A percentile compares a stretch with the other conserved stretches of the same genome.
Conservation (phyloP, 169 alveolate species). For the Theileria orientalis region DNA sequence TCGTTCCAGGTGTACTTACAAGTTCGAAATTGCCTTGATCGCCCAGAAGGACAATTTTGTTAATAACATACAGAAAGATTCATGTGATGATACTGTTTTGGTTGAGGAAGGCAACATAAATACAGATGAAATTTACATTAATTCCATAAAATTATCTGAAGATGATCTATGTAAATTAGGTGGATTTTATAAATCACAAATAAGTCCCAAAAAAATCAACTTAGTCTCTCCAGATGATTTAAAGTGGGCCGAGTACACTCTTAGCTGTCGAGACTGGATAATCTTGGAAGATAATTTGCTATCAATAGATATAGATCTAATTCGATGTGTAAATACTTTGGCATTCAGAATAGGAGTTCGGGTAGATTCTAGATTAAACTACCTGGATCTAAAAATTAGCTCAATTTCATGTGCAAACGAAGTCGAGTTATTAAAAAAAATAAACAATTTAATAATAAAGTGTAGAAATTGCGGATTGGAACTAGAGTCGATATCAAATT, state of each 20-base stretch:
- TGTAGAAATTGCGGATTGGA: conserved; percentile 31
- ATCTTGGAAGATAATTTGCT: background rate
- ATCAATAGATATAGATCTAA: background rate
- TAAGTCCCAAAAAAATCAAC: background rate
- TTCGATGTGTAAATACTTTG: background rate
- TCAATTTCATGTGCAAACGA: background rate
- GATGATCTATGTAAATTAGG: background rate
- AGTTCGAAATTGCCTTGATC: background rate
- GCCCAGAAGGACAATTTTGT: background rate
- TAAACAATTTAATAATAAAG: background rate
- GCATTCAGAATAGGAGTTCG: conserved; percentile 12
- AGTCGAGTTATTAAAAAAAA: background rate
- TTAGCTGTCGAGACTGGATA: conserved; percentile 15
- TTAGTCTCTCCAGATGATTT: background rate
- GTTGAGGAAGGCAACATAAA: background rate
- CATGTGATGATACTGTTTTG: background rate
- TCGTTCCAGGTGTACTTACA: background rate
- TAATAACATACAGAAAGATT: background rate
- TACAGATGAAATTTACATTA: background rate
- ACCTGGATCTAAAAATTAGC: conserved; percentile 15
- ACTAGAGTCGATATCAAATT: background rate
- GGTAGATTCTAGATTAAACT: background rate
- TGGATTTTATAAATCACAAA: background rate
- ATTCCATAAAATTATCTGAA: background rate
- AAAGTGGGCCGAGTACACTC: background rate